These are phyloP conservation scores for Epichloe gansuensis DNA, from an alignment of 2,329 filamentous ascomycete species.

Conservation along the genomic window DNA sequence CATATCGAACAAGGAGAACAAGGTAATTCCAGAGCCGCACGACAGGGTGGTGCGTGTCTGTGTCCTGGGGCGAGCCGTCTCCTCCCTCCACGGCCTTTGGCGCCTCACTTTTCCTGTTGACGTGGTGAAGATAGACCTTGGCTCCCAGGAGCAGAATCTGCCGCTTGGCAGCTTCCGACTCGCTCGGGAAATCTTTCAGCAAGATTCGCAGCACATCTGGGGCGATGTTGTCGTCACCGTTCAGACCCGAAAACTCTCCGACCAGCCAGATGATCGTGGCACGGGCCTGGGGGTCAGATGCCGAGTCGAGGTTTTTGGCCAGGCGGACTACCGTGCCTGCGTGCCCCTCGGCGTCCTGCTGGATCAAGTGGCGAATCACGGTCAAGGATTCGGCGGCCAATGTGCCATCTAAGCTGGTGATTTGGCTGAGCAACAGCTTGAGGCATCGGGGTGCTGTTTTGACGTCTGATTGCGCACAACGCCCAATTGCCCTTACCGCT, in stretches of 20 bases:
- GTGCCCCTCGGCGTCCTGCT: slow-evolving; percentile 73
- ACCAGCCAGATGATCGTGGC: slow-evolving; percentile 97
- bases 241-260: slow-evolving; percentile 75
- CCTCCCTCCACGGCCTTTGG: slow-evolving; percentile 23
- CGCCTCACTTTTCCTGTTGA: slow-evolving; percentile 49
- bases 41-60: slow-evolving; percentile 46
- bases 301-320: slow-evolving; percentile 81
- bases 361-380: slow-evolving; percentile 89
- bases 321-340: slow-evolving; percentile 74
- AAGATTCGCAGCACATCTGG: slow-evolving; percentile 84
- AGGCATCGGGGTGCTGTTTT: slow-evolving; percentile 67
- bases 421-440: slow-evolving; percentile 69
- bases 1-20: slow-evolving; percentile 76
- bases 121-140: slow-evolving; percentile 88
- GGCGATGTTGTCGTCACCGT: slow-evolving; percentile 77
- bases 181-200: slow-evolving; percentile 69
- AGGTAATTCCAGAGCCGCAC: slow-evolving; percentile 73
- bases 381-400: slow-evolving; percentile 88
- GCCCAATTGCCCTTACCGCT: slow-evolving; percentile 81
- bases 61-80: slow-evolving; percentile 18
- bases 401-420: slow-evolving; percentile 75
- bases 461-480: slow-evolving; percentile 72
- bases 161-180: slow-evolving; percentile 74
- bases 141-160: slow-evolving; percentile 87
- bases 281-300: slow-evolving; percentile 74